phyloP scores from a whole-genome alignment of 1,284 basidiomycete species.

The Ceratobasidium sp. region DNA sequence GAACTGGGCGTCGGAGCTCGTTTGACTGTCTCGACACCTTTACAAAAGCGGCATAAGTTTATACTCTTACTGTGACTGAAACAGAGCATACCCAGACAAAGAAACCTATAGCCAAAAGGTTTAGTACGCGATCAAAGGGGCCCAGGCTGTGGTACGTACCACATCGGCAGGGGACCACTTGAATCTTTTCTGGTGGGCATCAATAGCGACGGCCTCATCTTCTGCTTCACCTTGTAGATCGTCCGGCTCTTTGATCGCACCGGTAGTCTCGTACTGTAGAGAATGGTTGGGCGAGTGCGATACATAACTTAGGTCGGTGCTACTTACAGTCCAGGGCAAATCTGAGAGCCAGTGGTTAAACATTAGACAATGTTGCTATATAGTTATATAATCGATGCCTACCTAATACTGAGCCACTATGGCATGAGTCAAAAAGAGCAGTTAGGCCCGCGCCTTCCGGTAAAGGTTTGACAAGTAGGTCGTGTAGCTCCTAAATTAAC shows the following conservation, averaged over 20 bases:
- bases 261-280: conserved; percentile 33
- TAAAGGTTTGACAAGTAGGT: conserved; percentile 26
- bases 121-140: background rate
- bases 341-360: background rate
- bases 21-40: conserved; percentile 36
- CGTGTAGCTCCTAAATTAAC: conserved; percentile 17
- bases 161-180: conserved; percentile 42
- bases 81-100: conserved; percentile 14
- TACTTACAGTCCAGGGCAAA: conserved; percentile 36
- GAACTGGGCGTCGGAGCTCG: conserved; percentile 35
- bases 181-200: conserved; percentile 37
- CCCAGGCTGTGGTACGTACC: background rate
- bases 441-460: conserved; percentile 39
- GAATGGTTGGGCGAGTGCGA: background rate
- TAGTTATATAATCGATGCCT: background rate
- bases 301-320: too few species aligned
- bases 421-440: conserved; percentile 38
- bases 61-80: too few species aligned
- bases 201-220: conserved; percentile 31
- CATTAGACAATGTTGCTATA: background rate
- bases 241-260: conserved; percentile 37
- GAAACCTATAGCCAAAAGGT: conserved; percentile 1
- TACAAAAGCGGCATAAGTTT: too few species aligned
- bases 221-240: conserved; percentile 39
- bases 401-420: conserved; percentile 37